phyloP scores from a whole-genome alignment of 1,139 yeast species.

The Kluyveromyces marxianus region DNA sequence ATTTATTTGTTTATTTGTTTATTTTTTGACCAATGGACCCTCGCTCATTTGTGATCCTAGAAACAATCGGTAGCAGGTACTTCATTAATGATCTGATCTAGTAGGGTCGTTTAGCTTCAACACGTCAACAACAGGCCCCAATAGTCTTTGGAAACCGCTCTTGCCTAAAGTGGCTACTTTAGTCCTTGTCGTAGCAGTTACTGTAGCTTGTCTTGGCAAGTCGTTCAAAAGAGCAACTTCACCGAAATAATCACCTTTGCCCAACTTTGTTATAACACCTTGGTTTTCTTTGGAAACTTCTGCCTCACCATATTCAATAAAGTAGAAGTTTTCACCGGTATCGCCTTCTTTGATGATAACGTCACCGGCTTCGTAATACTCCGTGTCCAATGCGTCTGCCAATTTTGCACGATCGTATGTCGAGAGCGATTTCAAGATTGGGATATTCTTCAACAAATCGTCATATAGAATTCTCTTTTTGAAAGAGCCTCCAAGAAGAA shows the following conservation, averaged over 20 bases:
- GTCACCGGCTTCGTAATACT: slow-evolving; percentile 63
- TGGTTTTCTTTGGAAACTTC: slow-evolving; percentile 51
- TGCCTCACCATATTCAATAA: slow-evolving; percentile 84
- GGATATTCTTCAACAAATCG: slow-evolving; percentile 79
- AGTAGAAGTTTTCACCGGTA: slow-evolving; percentile 81
- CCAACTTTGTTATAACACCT: slow-evolving; percentile 54
- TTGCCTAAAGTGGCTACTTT: slow-evolving; percentile 88
- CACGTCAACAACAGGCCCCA: slow-evolving; percentile 87
- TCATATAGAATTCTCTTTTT: slow-evolving; percentile 88
- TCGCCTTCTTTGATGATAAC: slow-evolving; percentile 83
- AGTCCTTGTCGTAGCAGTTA: slow-evolving; percentile 65
- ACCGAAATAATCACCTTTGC: slow-evolving; percentile 91
- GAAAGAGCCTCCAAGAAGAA: slow-evolving; percentile 81
- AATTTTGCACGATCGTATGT: slow-evolving; percentile 81
- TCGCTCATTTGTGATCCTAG: too few species aligned
- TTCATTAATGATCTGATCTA: slow-evolving; percentile 6
- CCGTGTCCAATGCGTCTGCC: slow-evolving; percentile 89
- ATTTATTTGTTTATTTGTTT: too few species aligned
- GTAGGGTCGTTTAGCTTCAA: slow-evolving; percentile 81
- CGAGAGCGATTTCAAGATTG: slow-evolving; percentile 64
- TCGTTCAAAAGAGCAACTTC: slow-evolving; percentile 90
- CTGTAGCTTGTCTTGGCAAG: slow-evolving; percentile 91
- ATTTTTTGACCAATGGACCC: too few species aligned
- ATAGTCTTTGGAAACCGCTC: slow-evolving; percentile 84
- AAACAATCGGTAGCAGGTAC: background rate